These are phyloP conservation scores for Termitomyces sp. DNA, from an alignment of 768 basidiomycete species.

Conservation along the genomic window DNA sequence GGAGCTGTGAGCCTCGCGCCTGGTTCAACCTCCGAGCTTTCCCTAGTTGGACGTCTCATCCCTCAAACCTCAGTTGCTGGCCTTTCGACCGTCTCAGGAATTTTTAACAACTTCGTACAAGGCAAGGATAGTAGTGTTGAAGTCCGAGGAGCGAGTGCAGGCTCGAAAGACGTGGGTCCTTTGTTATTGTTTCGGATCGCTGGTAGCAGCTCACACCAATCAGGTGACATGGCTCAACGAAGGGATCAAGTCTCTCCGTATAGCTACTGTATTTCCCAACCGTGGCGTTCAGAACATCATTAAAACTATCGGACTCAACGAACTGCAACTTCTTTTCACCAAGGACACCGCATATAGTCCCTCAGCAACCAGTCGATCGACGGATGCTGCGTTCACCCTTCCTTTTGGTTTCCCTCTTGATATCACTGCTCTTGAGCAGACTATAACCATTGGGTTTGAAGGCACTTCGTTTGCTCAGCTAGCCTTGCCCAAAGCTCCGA, in stretches of 20 bases:
- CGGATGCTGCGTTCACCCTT: conserved; percentile 60
- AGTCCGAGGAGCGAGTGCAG: conserved; percentile 58
- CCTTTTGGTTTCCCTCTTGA: conserved; percentile 72
- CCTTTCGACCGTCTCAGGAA: conserved; percentile 51
- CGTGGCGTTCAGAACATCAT: conserved; percentile 60
- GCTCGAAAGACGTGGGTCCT: conserved; percentile 48
- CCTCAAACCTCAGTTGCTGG: conserved; percentile 53
- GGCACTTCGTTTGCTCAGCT: conserved; percentile 58
- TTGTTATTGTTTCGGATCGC: background rate
- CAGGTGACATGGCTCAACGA: conserved; percentile 73
- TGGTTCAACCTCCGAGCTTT: conserved; percentile 44
- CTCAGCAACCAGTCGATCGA: conserved; percentile 51
- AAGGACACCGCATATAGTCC: conserved; percentile 55
- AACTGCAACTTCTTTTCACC: conserved; percentile 58
- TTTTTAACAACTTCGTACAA: conserved; percentile 73
- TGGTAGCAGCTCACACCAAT: background rate
- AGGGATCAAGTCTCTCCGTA: conserved; percentile 58
- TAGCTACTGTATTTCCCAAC: conserved; percentile 60
- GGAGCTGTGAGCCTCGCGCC: conserved; percentile 53
- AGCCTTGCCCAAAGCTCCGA: conserved; percentile 51
- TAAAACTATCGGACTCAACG: conserved; percentile 56
- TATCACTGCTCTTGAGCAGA: conserved; percentile 57
- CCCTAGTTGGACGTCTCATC: conserved; percentile 59
- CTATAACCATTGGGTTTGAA: conserved; percentile 47
- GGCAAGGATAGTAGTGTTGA: conserved; percentile 57